A percentile compares a stretch with the other conserved stretches of the same genome.
Evolutionary conservation across 177 flowering plant genomes (phyloP).

Genomic region (Vitis hybrid): DNA sequence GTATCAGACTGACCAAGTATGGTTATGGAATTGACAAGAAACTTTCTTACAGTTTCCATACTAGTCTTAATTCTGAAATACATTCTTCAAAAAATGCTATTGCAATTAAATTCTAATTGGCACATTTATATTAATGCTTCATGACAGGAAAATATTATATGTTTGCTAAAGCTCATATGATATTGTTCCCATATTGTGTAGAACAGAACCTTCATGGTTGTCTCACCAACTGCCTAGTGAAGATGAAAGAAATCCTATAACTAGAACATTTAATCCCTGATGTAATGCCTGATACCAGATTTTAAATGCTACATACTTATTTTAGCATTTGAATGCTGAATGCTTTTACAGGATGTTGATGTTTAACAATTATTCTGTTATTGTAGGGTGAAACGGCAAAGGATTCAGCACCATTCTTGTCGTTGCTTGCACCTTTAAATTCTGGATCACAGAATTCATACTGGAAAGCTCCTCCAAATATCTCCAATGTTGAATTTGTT

Average conservation of each 20-base stretch:
- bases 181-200: background rate
- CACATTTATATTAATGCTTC: background rate
- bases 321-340: background rate
- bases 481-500: slow-evolving; percentile 61
- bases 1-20: background rate
- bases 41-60: background rate
- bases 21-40: background rate
- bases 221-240: no score
- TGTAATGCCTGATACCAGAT: background rate
- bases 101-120: background rate
- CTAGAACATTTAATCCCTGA: background rate
- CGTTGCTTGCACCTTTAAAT: slow-evolving; percentile 73
- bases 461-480: slow-evolving; percentile 81
- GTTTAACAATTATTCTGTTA: slow-evolving; percentile 4
- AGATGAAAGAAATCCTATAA: no score
- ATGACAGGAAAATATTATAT: background rate
- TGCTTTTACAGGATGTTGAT: background rate
- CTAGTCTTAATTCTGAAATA: background rate
- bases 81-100: background rate
- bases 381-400: slow-evolving; percentile 78
- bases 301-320: background rate
- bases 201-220: no score
- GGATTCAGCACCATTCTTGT: slow-evolving; percentile 81
- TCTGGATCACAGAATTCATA: slow-evolving; percentile 57
- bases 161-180: background rate